A percentile compares a stretch with the other conserved stretches of the same genome.
These are phyloP conservation scores for Aspergillus leporis DNA, from an alignment of 495 filamentous ascomycete species.

Conservation along the genomic window DNA sequence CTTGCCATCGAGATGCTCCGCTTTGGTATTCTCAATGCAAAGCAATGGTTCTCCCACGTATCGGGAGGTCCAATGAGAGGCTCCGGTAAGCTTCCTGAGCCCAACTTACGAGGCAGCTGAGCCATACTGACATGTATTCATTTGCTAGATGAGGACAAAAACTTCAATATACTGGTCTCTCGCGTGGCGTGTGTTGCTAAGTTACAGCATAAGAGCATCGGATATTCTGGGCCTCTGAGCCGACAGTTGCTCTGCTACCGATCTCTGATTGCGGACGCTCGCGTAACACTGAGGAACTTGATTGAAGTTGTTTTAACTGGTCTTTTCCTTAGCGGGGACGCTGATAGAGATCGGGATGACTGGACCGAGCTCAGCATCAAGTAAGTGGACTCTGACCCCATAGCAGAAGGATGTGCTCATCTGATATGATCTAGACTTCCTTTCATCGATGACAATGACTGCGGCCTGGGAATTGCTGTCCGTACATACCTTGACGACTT, in stretches of 20 bases:
- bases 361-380: constrained; percentile 67
- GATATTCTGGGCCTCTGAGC: constrained; percentile 93
- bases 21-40: constrained; percentile 71
- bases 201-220: constrained; percentile 78
- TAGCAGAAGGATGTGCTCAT: not conserved
- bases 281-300: constrained; percentile 74
- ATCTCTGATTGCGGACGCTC: constrained; percentile 76
- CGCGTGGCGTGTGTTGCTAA: constrained; percentile 81
- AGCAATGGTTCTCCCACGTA: constrained; percentile 56
- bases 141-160: constrained; percentile 61
- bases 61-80: constrained; percentile 61
- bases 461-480: constrained; percentile 83
- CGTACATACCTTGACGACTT: constrained; percentile 92
- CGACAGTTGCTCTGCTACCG: constrained; percentile 86
- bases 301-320: constrained; percentile 77
- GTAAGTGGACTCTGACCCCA: constrained; percentile 49
- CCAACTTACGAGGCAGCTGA: not conserved
- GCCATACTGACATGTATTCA: constrained; percentile 1
- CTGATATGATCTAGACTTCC: constrained; percentile 66
- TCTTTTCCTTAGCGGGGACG: constrained; percentile 77
- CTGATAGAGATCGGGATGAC: constrained; percentile 68
- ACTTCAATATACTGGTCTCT: constrained; percentile 75
- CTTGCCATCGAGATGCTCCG: constrained; percentile 79
- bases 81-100: constrained; percentile 43
- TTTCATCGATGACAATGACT: constrained; percentile 80